A percentile compares a stretch with the other conserved stretches of the same genome.
phyloP scores from a whole-genome alignment of 2,329 filamentous ascomycete species.

The Aspergillus ruber region DNA sequence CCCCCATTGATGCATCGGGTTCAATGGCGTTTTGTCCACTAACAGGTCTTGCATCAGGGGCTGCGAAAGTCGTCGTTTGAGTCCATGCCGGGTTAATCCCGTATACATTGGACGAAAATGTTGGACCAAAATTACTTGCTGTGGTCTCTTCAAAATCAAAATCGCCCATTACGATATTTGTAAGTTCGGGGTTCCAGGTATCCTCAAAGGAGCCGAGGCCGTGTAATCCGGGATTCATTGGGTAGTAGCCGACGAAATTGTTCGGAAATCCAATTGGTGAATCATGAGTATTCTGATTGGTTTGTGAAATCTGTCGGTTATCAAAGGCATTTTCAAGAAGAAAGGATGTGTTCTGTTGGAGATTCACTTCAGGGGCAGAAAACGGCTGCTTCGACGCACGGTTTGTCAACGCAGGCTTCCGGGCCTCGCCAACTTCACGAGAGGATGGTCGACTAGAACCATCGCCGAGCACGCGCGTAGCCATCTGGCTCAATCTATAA shows the following conservation, averaged over 20 bases:
- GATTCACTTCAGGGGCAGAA: background rate
- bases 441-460: background rate
- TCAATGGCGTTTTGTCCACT: background rate
- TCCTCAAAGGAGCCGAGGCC: background rate
- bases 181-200: no score
- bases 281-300: no score
- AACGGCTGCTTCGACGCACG: background rate
- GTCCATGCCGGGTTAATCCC: background rate
- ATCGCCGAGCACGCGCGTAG: background rate
- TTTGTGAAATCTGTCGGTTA: no score
- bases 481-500: slow-evolving; percentile 12
- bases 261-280: no score
- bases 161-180: background rate
- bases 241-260: background rate
- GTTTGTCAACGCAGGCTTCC: background rate
- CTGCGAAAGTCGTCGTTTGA: no score
- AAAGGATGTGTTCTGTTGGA: no score
- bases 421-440: background rate
- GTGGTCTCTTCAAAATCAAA: background rate
- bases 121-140: background rate
- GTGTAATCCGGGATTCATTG: background rate
- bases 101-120: background rate
- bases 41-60: no score
- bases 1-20: background rate
- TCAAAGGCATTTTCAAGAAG: no score